phyloP scores from a whole-genome alignment of 495 filamentous ascomycete species.

The Neurospora discreta region DNA sequence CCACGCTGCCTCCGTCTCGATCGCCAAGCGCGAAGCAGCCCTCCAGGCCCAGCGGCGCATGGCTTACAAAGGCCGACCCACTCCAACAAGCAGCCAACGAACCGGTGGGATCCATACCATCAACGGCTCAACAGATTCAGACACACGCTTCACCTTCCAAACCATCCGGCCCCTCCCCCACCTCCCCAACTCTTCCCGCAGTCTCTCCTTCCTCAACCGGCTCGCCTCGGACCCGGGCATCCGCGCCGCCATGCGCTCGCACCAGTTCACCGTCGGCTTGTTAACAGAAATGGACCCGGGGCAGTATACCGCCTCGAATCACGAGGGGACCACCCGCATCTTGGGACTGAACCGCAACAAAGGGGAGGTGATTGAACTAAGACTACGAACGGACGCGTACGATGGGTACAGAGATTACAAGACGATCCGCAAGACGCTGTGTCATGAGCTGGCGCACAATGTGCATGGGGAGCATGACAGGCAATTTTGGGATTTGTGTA shows the following conservation, averaged over 20 bases:
- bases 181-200: slow-evolving; percentile 61
- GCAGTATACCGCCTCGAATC: slow-evolving; percentile 55
- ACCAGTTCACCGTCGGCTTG: slow-evolving; percentile 76
- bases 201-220: slow-evolving; percentile 61
- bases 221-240: slow-evolving; percentile 80
- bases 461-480: slow-evolving; percentile 74
- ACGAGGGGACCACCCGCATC: slow-evolving; percentile 57
- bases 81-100: slow-evolving; percentile 16
- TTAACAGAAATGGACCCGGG: slow-evolving; percentile 93
- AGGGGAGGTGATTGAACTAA: slow-evolving; percentile 84
- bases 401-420: slow-evolving; percentile 90
- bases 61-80: not conserved
- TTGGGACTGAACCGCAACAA: slow-evolving; percentile 80
- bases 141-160: slow-evolving; percentile 68
- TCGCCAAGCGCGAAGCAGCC: slow-evolving; percentile 28
- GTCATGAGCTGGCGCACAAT: slow-evolving; percentile 92
- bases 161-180: slow-evolving; percentile 58
- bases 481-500: slow-evolving; percentile 78
- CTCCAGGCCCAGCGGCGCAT: slow-evolving; percentile 14
- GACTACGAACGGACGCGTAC: slow-evolving; percentile 83
- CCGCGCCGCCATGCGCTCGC: slow-evolving; percentile 64
- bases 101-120: slow-evolving; percentile 18
- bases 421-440: slow-evolving; percentile 80
- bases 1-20: slow-evolving; percentile 24
- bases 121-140: slow-evolving; percentile 20